Base-by-base conservation (phyloP, 2,329 filamentous ascomycete genomes). In the Paecilomyces niveus region DNA sequence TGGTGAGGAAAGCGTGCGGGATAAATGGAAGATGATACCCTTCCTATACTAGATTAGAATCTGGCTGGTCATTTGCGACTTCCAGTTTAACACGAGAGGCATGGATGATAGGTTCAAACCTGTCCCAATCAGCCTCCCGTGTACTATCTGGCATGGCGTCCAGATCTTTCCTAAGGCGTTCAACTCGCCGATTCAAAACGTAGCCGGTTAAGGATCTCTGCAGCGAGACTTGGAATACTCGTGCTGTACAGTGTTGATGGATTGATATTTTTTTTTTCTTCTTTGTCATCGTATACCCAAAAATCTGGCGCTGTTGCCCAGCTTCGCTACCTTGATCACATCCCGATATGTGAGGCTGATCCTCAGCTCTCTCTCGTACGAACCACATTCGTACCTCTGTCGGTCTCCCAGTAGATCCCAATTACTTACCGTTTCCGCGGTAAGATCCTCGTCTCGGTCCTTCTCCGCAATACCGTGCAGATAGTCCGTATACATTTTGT, bases 1-100 rank as follows among this genome's bases (percentile, higher is more conserved):
- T 71, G 90, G 90, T 9, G 72, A 72, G 54, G 81, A 86, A 13
- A 81, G 80, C 56, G 82, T 93, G 31, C 77, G 78, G 58, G 74
- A 75, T 15, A 86, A 82, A 70, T 91, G 87, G 86, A 87, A 79
- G 63, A 93, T 96, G 85, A 81, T 96, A 62, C 91, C 91, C 3
- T 64, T 64, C 54, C 53, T 76, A 50, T 76, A 72, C 61, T 76
- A 66, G 66, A 13, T 39, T 53, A 24, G 21, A 11, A 54, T 10
- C 39, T 8, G 39, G 15, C 39, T 21, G 26, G 18, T 45, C 7
- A 45, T 39, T n/a, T 1, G 3, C 2, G n/a, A 18, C 8, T 29
- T 29, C n/a, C 39, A n/a, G 15, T 18, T 21, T 18, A 18, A 45
- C 10, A n/a, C 39, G n/a, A 45, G n/a, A 45, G 39, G 15, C 39